Percentiles rank a stretch among this genome's conserved stretches.
Evolutionary conservation across 2,329 filamentous ascomycete species (phyloP).

Genomic region (Colletotrichum sp.): DNA sequence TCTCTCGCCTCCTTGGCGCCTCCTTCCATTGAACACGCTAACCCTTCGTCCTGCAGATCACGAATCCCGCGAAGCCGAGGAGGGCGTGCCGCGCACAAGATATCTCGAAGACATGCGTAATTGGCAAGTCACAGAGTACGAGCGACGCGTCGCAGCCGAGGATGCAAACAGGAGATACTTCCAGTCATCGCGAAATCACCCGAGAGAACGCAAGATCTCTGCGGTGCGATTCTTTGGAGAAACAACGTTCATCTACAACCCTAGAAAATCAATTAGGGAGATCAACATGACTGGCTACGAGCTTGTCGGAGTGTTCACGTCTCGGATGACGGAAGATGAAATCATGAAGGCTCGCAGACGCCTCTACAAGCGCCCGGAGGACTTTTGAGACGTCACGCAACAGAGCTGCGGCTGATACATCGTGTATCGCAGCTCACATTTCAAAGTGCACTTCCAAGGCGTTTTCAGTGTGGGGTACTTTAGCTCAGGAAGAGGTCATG

Average conservation of each 20-base stretch:
- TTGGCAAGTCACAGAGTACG: background rate
- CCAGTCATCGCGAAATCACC: background rate
- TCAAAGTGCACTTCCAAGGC: background rate
- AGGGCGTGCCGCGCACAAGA: background rate
- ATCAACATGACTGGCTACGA: background rate
- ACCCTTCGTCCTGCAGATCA: background rate
- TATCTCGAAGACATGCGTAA: background rate
- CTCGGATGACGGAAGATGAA: background rate
- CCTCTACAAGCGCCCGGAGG: background rate
- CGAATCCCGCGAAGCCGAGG: background rate
- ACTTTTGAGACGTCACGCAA: background rate
- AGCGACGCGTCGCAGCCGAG: background rate
- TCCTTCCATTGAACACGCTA: accelerated
- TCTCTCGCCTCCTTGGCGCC: background rate
- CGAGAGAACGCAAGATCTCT: background rate
- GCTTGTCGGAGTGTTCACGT: background rate
- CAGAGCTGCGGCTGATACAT: background rate
- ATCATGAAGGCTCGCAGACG: background rate
- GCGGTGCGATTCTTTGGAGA: background rate
- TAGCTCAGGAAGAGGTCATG: background rate
- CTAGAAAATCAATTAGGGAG: background rate
- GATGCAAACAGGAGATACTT: background rate
- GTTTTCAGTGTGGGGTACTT: background rate
- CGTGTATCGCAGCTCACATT: background rate
- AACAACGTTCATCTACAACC: background rate